Evolutionary conservation across 2,329 filamentous ascomycete genomes (phyloP), one percentile per base, ranked within the genome.

Genomic region (Stachybotrys echinatus): DNA sequence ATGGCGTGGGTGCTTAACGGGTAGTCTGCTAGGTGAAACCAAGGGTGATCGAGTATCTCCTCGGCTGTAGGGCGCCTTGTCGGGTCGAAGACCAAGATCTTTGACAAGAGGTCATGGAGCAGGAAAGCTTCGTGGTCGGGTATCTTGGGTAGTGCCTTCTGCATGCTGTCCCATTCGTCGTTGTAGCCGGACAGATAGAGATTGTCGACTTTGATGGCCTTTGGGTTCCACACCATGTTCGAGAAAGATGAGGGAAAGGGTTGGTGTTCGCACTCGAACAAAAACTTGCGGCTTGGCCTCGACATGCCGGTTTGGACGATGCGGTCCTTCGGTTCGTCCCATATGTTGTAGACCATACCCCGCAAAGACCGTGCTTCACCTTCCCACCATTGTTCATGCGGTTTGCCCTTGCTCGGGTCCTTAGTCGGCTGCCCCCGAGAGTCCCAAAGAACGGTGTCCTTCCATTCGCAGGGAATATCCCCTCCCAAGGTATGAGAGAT

Each of bases 331-430:
- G 56, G 56, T 48, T 58, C 42, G 49, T 58, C 56, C 52, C 61
- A 58, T 5, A 60, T 47, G 31, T 60, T 55, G 2, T 58, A 58
- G 8, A 57, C 49, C n/a, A 64, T n/a, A n/a, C n/a, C n/a, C n/a
- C n/a, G n/a, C n/a, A n/a, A n/a, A n/a, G n/a, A n/a, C n/a, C n/a
- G n/a, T n/a, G n/a, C n/a, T n/a, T n/a, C n/a, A n/a, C n/a, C n/a
- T n/a, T n/a, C n/a, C n/a, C n/a, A n/a, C n/a, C n/a, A n/a, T n/a
- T n/a, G n/a, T n/a, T n/a, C n/a, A n/a, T n/a, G n/a, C n/a, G n/a
- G n/a, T n/a, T n/a, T n/a, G n/a, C n/a, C n/a, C n/a, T n/a, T n/a
- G n/a, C n/a, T n/a, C n/a, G n/a, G n/a, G n/a, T n/a, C n/a, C n/a
- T n/a, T n/a, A n/a, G n/a, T n/a, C n/a, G n/a, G n/a, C n/a, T n/a